Conservation (phyloP, 2,329 filamentous ascomycete species). For the Metarhizium anisopliae region DNA sequence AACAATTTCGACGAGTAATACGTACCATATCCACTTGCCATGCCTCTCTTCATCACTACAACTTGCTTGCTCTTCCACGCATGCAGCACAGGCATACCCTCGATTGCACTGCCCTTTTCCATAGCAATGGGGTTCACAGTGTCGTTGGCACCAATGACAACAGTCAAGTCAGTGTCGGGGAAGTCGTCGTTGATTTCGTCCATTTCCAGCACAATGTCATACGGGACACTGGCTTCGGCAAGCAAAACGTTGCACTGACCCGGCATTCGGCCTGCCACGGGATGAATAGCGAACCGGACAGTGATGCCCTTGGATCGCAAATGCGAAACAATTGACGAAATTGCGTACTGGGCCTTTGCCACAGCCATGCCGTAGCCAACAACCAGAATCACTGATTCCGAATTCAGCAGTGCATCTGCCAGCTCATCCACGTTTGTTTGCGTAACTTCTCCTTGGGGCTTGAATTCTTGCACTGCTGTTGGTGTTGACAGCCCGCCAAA, state of each 20-base stretch:
- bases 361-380: conserved; percentile 94
- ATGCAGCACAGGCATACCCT: conserved; percentile 86
- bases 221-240: conserved; percentile 79
- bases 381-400: conserved; percentile 80
- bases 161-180: conserved; percentile 70
- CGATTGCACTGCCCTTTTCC: conserved; percentile 74
- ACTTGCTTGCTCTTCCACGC: conserved; percentile 93
- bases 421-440: conserved; percentile 75
- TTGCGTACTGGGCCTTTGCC: conserved; percentile 85
- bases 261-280: conserved; percentile 85
- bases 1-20: conserved; percentile 5
- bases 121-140: conserved; percentile 87
- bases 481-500: conserved; percentile 64
- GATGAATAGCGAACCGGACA: conserved; percentile 84
- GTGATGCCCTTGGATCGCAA: conserved; percentile 68
- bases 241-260: conserved; percentile 88
- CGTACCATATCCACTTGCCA: conserved; percentile 79
- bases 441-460: conserved; percentile 72
- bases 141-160: conserved; percentile 88
- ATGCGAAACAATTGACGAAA: conserved; percentile 69
- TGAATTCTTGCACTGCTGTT: conserved; percentile 49
- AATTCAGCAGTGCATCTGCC: conserved; percentile 63
- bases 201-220: conserved; percentile 91
- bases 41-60: conserved; percentile 85
- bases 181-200: conserved; percentile 96